Conservation (phyloP, 768 basidiomycete species). For the Russula abietina region DNA sequence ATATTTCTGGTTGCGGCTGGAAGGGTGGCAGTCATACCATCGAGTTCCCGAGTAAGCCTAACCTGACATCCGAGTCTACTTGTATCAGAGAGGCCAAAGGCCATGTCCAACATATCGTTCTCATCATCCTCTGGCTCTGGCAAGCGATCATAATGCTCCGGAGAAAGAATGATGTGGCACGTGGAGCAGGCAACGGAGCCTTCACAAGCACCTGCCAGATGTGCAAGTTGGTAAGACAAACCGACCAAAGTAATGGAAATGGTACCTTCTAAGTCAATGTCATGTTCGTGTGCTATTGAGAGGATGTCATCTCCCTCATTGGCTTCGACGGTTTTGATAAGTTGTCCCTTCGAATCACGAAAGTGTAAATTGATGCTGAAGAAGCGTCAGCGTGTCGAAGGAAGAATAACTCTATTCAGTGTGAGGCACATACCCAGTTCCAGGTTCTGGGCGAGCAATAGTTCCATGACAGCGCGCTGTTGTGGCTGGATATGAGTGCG, state of each 20-base stretch:
- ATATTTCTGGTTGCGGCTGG: conserved; percentile 94
- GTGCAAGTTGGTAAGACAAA: not conserved
- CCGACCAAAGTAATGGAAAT: not conserved
- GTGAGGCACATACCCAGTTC: conserved; percentile 51
- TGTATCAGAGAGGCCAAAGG: conserved; percentile 94
- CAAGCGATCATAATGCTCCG: conserved; percentile 76
- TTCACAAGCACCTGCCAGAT: conserved; percentile 83
- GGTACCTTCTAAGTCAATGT: conserved; percentile 90
- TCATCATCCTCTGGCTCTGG: conserved; percentile 97
- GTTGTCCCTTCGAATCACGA: conserved; percentile 77
- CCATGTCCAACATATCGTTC: conserved; percentile 98
- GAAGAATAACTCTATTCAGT: not conserved
- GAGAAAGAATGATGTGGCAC: conserved; percentile 85
- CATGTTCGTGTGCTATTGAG: conserved; percentile 88
- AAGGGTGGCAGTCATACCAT: conserved; percentile 78
- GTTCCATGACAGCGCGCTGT: conserved; percentile 41
- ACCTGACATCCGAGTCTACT: conserved; percentile 78
- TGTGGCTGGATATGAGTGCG: not conserved
- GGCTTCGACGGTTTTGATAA: conserved; percentile 83
- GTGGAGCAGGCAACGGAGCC: conserved; percentile 96
- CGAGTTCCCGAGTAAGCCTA: conserved; percentile 69
- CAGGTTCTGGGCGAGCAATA: conserved; percentile 55
- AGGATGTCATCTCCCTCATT: conserved; percentile 93
- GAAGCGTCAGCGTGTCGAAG: not conserved
- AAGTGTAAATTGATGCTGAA: conserved; percentile 83